phyloP scores from a whole-genome alignment of 2,329 filamentous ascomycete genomes.

The Pseudogymnoascus sp. region DNA sequence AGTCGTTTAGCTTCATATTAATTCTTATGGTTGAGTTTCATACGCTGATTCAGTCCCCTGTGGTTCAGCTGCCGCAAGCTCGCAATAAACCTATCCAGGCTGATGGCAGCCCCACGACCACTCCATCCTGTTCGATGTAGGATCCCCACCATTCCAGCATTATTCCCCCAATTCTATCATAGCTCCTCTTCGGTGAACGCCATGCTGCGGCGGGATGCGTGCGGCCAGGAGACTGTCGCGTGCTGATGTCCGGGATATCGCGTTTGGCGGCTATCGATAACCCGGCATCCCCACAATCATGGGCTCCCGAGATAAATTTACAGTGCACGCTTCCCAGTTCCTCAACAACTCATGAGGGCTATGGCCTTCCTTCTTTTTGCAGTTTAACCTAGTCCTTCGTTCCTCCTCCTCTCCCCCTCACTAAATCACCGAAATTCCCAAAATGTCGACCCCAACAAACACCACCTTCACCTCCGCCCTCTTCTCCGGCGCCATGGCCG shows the following conservation, averaged over 20 bases:
- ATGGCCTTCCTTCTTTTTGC: not conserved
- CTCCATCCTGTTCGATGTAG: slow-evolving; percentile 5
- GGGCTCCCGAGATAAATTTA: slow-evolving; percentile 6
- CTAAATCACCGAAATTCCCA: not conserved
- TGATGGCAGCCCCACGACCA: not conserved
- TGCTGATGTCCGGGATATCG: slow-evolving; percentile 9
- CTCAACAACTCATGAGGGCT: slow-evolving; percentile 9
- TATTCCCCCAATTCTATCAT: not conserved
- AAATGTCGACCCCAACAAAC: slow-evolving; percentile 21
- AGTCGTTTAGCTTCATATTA: not conserved
- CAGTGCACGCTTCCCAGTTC: not conserved
- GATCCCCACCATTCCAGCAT: slow-evolving; percentile 7
- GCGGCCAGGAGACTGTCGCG: not conserved
- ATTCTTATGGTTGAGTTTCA: not conserved
- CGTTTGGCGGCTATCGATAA: slow-evolving; percentile 10
- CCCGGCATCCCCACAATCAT: slow-evolving; percentile 6
- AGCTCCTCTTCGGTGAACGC: not conserved
- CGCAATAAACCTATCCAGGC: not conserved
- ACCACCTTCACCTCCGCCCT: slow-evolving; percentile 54
- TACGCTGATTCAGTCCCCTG: slow-evolving; percentile 5
- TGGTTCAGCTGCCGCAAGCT: not conserved
- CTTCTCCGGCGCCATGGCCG: slow-evolving; percentile 80
- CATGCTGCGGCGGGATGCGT: not conserved
- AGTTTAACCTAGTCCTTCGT: not conserved
- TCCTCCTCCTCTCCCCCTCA: not conserved